These are phyloP conservation scores for Ogataea pini DNA, from an alignment of 805 yeast genomes.

Conservation along the genomic window DNA sequence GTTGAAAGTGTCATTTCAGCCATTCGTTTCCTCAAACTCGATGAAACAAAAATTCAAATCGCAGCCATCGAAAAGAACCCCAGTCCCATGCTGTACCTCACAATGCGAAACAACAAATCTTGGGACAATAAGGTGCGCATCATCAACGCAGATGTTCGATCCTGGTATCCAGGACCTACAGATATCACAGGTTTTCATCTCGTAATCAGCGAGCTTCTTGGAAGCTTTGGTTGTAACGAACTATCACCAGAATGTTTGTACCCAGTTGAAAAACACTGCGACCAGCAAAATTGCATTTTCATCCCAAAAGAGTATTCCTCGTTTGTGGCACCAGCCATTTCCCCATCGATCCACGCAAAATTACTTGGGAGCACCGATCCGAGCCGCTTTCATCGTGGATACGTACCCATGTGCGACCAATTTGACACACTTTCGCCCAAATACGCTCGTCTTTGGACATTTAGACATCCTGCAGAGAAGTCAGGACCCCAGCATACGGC, in stretches of 20 bases:
- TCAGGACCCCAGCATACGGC: slow-evolving; percentile 25
- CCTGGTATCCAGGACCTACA: slow-evolving; percentile 38
- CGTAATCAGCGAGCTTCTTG: slow-evolving; percentile 78
- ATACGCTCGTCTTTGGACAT: slow-evolving; percentile 60
- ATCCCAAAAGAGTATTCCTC: slow-evolving; percentile 64
- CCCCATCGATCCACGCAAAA: slow-evolving; percentile 51
- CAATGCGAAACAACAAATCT: slow-evolving; percentile 45
- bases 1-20: slow-evolving; percentile 55
- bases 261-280: slow-evolving; percentile 41
- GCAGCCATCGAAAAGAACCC: slow-evolving; percentile 74
- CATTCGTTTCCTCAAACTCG: slow-evolving; percentile 34
- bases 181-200: slow-evolving; percentile 47
- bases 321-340: slow-evolving; percentile 64
- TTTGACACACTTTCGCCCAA: slow-evolving; percentile 46
- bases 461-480: slow-evolving; percentile 42
- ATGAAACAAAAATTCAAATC: slow-evolving; percentile 34
- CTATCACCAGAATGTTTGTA: slow-evolving; percentile 78
- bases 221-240: slow-evolving; percentile 93
- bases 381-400: slow-evolving; percentile 26
- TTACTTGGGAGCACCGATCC: slow-evolving; percentile 21
- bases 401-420: slow-evolving; percentile 34
- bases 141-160: slow-evolving; percentile 59
- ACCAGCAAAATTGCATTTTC: slow-evolving; percentile 52
- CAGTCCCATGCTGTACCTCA: slow-evolving; percentile 54
- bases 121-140: slow-evolving; percentile 60